Conservation (phyloP, 208 protist genomes). For the Leptomonas pyrrhocoris region DNA sequence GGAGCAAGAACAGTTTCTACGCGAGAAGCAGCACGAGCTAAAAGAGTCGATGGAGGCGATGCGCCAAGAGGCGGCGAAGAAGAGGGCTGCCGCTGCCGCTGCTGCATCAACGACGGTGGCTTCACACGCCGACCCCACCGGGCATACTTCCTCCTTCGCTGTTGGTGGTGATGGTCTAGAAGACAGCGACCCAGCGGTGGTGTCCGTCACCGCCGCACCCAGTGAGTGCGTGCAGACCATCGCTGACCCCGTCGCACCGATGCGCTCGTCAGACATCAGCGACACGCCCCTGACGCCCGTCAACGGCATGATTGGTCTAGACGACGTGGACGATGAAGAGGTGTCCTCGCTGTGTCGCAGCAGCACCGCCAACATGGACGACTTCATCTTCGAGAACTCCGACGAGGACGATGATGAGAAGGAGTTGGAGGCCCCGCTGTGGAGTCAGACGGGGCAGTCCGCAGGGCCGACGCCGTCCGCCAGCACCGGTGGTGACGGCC, state of each 20-base stretch:
- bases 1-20: constrained; percentile 30
- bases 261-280: constrained; percentile 5
- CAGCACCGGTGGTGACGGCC: not conserved
- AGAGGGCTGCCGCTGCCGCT: constrained; percentile 7
- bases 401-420: constrained; percentile 11
- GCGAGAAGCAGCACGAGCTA: constrained; percentile 27
- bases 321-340: constrained; percentile 39
- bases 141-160: not conserved
- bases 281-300: not conserved
- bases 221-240: constrained; percentile 17
- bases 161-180: not conserved
- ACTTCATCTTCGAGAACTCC: constrained; percentile 42
- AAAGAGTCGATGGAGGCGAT: constrained; percentile 20
- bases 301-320: constrained; percentile 13
- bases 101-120: constrained; percentile 2
- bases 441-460: not conserved
- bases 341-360: constrained; percentile 29
- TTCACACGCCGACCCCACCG: not conserved
- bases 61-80: constrained; percentile 8
- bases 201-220: constrained; percentile 14
- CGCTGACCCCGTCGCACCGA: constrained; percentile 6
- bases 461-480: constrained; percentile 9
- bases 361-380: constrained; percentile 37
- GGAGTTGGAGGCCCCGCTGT: constrained; percentile 6
- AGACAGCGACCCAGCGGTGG: not conserved